phyloP scores from a whole-genome alignment of 2,329 filamentous ascomycete genomes.

The Emericellopsis cladophorae region DNA sequence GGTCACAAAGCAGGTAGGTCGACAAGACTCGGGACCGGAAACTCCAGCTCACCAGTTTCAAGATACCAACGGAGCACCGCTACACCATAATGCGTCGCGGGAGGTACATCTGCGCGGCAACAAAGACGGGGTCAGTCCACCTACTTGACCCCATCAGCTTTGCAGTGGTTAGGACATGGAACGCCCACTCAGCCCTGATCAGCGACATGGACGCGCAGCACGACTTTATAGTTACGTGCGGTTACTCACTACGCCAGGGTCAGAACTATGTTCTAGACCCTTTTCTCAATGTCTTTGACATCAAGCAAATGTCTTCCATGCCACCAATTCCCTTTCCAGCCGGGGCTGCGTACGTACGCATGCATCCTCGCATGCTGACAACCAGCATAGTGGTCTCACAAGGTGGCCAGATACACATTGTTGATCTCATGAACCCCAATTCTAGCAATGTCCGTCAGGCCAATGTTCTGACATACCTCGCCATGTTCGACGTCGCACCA shows the following conservation, averaged over 20 bases:
- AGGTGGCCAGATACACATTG: constrained; percentile 85
- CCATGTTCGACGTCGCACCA: constrained; percentile 73
- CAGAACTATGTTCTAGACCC: constrained; percentile 73
- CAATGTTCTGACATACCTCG: constrained; percentile 62
- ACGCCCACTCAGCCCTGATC: constrained; percentile 76
- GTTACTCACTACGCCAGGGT: constrained; percentile 70
- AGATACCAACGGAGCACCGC: constrained; percentile 59
- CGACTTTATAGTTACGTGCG: constrained; percentile 91
- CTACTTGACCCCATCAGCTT: constrained; percentile 73
- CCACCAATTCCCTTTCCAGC: constrained; percentile 87
- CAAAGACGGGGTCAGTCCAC: constrained; percentile 68
- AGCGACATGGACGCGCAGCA: constrained; percentile 97
- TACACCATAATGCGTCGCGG: constrained; percentile 90
- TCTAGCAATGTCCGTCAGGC: constrained; percentile 76
- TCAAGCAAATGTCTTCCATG: constrained; percentile 80
- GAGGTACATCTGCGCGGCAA: constrained; percentile 86
- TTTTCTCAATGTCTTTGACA: constrained; percentile 88
- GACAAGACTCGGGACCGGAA: neutral
- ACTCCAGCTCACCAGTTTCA: neutral
- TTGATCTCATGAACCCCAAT: constrained; percentile 90
- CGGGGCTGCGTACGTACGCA: constrained; percentile 85
- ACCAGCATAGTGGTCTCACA: constrained; percentile 91
- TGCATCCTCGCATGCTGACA: constrained; percentile 92
- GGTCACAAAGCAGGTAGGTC: constrained; percentile 49
- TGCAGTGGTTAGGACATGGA: constrained; percentile 73